Evolutionary conservation across 805 yeast species (phyloP).

Genomic region (Candida montana): DNA sequence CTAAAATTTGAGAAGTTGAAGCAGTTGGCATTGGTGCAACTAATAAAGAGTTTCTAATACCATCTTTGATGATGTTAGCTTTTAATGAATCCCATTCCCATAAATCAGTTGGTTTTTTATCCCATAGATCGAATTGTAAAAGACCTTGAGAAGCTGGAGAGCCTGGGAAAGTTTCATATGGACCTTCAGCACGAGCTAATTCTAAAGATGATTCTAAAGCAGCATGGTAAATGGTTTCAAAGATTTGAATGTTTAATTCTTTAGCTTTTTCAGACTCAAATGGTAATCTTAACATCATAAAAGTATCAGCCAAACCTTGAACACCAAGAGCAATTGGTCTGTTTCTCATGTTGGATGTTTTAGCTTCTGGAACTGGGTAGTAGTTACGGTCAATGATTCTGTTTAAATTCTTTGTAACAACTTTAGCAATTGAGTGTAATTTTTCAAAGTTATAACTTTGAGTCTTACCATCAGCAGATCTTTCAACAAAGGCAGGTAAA

Average conservation of each 20-base stretch:
- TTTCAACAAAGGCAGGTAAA: conserved; percentile 68
- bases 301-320: conserved; percentile 93
- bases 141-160: conserved; percentile 87
- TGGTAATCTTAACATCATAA: conserved; percentile 73
- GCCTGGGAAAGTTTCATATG: conserved; percentile 69
- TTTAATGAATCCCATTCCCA: conserved; percentile 86
- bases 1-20: conserved; percentile 91
- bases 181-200: conserved; percentile 63
- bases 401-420: conserved; percentile 73
- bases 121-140: conserved; percentile 87
- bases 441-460: conserved; percentile 63
- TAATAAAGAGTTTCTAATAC: conserved; percentile 80
- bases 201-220: conserved; percentile 85
- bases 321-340: conserved; percentile 97
- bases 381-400: conserved; percentile 76
- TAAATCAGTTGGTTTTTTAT: conserved; percentile 63
- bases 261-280: conserved; percentile 82
- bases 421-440: conserved; percentile 73
- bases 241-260: conserved; percentile 72
- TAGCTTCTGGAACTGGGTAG: conserved; percentile 81
- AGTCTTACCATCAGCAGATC: conserved; percentile 37
- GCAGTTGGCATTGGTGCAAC: conserved; percentile 99
- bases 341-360: conserved; percentile 68
- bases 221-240: conserved; percentile 94
- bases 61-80: conserved; percentile 50